Conservation (phyloP, 176 grass and related monocot genomes). For the Urochloa ruziziensis region DNA sequence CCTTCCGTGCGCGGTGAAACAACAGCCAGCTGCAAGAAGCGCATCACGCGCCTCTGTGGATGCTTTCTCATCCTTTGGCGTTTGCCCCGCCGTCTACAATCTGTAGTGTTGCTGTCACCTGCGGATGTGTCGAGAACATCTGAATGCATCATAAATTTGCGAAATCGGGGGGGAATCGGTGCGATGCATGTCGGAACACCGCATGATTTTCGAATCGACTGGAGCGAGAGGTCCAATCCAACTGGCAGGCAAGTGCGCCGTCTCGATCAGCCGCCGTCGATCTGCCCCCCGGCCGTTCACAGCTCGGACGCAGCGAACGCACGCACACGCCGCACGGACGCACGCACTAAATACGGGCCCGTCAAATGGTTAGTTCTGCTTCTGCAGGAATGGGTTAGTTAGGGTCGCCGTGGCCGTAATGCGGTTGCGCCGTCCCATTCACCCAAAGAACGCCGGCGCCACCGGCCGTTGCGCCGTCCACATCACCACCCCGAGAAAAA, state of each 20-base stretch:
- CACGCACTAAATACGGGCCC: not conserved
- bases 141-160: not conserved
- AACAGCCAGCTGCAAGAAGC: not conserved
- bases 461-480: conserved; percentile 29
- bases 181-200: not conserved
- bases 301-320: not conserved
- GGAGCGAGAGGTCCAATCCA: no score
- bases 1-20: not conserved
- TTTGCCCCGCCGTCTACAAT: not conserved
- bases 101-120: not conserved
- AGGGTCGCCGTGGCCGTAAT: not conserved
- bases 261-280: not conserved
- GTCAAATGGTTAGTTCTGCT: not conserved
- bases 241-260: not conserved
- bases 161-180: not conserved
- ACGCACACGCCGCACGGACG: not conserved
- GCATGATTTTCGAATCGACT: no score
- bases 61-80: not conserved
- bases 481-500: not conserved
- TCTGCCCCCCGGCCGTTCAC: no score
- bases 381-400: not conserved
- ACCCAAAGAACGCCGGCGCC: conserved; percentile 24
- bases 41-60: not conserved
- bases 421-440: conserved; percentile 44
- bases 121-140: no score